Percentiles rank a stretch among this genome's conserved stretches.
Conservation (phyloP, 805 yeast genomes). For the Ogataea pini region DNA sequence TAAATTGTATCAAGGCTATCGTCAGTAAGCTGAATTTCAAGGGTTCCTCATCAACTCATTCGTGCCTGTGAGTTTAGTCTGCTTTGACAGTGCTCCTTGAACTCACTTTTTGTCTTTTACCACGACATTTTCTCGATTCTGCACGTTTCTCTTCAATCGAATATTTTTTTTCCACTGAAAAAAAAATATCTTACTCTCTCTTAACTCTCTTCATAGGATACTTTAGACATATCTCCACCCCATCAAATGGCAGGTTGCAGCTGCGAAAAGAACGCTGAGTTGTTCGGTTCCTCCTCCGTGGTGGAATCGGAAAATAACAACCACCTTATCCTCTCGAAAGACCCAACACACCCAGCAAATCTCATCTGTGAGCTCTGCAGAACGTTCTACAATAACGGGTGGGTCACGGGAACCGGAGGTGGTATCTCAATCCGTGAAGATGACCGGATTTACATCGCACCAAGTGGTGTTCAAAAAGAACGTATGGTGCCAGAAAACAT, state of each 20-base stretch:
- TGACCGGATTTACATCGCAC: slow-evolving; percentile 71
- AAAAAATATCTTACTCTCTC: not conserved
- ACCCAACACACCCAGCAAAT: slow-evolving; percentile 69
- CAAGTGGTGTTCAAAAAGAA: slow-evolving; percentile 96
- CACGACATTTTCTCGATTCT: too few species aligned
- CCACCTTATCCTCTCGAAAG: slow-evolving; percentile 22
- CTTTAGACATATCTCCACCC: not conserved
- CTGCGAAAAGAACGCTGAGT: slow-evolving; percentile 9
- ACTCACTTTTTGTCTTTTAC: too few species aligned
- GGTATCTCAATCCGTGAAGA: slow-evolving; percentile 77
- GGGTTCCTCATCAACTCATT: too few species aligned
- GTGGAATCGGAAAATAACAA: slow-evolving; percentile 11
- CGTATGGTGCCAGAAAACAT: slow-evolving; percentile 77
- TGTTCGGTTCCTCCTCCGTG: not conserved
- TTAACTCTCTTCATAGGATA: not conserved
- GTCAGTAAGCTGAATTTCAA: too few species aligned
- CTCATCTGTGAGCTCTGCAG: slow-evolving; percentile 80
- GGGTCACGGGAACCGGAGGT: slow-evolving; percentile 98
- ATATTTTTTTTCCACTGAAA: slow-evolving; percentile 39
- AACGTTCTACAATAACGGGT: slow-evolving; percentile 73
- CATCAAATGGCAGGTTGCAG: slow-evolving; percentile 14
- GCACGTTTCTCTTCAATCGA: too few species aligned
- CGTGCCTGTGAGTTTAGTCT: too few species aligned
- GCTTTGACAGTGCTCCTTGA: too few species aligned
- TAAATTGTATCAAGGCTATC: too few species aligned